Base-by-base conservation (phyloP, 495 filamentous ascomycete species). In the Lindgomyces ingoldianus region DNA sequence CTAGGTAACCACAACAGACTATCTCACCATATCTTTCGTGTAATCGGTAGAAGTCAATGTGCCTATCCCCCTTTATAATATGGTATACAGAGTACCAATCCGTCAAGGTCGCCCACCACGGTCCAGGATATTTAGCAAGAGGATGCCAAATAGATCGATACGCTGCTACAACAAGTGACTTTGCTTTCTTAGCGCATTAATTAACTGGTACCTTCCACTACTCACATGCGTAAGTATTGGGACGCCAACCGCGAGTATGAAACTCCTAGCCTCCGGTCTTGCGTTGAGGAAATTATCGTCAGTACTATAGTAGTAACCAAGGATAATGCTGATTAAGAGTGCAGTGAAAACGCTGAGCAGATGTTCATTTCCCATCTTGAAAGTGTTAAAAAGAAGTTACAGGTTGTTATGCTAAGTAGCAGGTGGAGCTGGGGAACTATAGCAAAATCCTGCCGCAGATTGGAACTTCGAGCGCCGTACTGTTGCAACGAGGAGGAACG, bases 61-160 rank as follows among this genome's bases (percentile, higher is more conserved):
- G 27, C 8, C 49, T 26, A 14, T 61, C 58, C 3, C 49, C 58
- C 12, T 61, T 42, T 9, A 61, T n/a, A 44, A 2, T 18, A 19
- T 51, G 48, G 33, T 52, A 61, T 16, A 61, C 48, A 25, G 11
- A 44, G 30, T 52, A 52, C 48, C 46, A 51, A 12, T 61, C 58
- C 3, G 58, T 52, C 12, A 53, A 2, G 2, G 2, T 2, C 4
- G 18, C 26, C 10, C 16, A 22, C 25, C 21, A 2, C 3, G 58
- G 58, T 12, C 58, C 58, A 2, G 58, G 58, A 24, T 61, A 52
- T 51, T 22, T 42, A 1, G 46, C 26, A 1, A 61, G 48, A 9
- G 58, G 58, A 18, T 61, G 58, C 2, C 52, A 25, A 14, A 3
- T 1, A 4, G 42, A 6, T 10, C 58, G 58, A 30, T 61, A 61